Conservation (phyloP, 2,329 filamentous ascomycete genomes). For the Botryotinia globosa region DNA sequence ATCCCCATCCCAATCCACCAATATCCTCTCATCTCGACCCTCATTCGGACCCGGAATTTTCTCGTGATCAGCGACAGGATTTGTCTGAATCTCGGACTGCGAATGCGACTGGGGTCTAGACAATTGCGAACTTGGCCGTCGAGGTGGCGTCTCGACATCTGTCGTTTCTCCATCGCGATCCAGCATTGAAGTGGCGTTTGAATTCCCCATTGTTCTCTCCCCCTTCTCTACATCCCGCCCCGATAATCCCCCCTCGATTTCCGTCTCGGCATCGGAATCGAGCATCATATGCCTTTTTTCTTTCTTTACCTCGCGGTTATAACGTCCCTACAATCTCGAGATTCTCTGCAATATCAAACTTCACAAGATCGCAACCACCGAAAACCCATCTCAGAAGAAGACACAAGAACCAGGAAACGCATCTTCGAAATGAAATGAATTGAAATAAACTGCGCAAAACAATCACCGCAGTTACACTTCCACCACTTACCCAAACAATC, state of each 20-base stretch:
- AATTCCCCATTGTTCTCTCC: neutral
- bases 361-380: neutral
- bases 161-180: slow-evolving; percentile 6
- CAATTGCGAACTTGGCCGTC: neutral
- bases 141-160: slow-evolving; percentile 11
- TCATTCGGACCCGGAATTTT: neutral
- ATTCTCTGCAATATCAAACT: neutral
- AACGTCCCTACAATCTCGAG: neutral
- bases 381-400: neutral
- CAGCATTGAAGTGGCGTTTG: neutral
- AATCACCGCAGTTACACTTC: neutral
- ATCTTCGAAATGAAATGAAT: neutral
- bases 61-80: neutral
- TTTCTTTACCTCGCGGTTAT: neutral
- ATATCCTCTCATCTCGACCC: slow-evolving; percentile 65
- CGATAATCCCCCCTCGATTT: neutral
- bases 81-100: neutral
- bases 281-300: neutral
- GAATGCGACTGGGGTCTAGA: neutral
- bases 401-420: neutral
- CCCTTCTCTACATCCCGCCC: slow-evolving; percentile 2
- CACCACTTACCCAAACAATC: neutral
- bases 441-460: neutral
- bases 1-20: slow-evolving; percentile 57
- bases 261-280: slow-evolving; percentile 7